Conservation (phyloP, 306 rosid species). For the Abrus pulchellus region DNA sequence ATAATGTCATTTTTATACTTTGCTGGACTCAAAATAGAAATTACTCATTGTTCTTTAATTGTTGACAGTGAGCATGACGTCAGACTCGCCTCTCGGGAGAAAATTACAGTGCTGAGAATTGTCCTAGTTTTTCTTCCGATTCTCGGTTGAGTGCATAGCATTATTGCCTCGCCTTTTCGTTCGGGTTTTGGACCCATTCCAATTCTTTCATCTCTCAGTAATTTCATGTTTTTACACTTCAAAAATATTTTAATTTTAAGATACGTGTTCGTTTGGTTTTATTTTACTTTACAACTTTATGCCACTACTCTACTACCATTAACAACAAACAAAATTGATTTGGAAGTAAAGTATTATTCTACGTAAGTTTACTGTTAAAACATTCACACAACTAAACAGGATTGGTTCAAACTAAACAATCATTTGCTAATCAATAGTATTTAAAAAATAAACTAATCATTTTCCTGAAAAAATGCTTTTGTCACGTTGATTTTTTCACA, state of each 20-base stretch:
- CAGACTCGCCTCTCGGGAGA: conserved; percentile 27
- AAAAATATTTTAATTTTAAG: not conserved
- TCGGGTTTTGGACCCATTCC: conserved; percentile 5
- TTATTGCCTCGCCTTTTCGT: not conserved
- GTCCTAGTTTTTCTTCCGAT: not conserved
- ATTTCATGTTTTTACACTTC: not conserved
- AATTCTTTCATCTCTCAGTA: not conserved
- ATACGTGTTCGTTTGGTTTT: not conserved
- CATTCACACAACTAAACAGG: too few relatives aligned
- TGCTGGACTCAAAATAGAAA: conserved; percentile 28
- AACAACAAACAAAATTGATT: too few relatives aligned
- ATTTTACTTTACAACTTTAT: not conserved
- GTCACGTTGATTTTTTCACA: too few relatives aligned
- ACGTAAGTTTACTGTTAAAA: too few relatives aligned
- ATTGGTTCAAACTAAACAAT: too few relatives aligned
- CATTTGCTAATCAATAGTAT: too few relatives aligned
- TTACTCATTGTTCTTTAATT: not conserved
- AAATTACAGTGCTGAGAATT: conserved; percentile 27
- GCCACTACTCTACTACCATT: too few relatives aligned
- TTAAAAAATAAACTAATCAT: too few relatives aligned
- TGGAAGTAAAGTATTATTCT: too few relatives aligned
- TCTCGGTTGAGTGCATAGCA: conserved; percentile 10
- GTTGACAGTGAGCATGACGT: not conserved
- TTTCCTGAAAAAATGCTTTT: too few relatives aligned
- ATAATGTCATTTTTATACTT: conserved; percentile 1